phyloP scores from a whole-genome alignment of 129 eudicot genomes.

The Centrapalus pauciflorus region DNA sequence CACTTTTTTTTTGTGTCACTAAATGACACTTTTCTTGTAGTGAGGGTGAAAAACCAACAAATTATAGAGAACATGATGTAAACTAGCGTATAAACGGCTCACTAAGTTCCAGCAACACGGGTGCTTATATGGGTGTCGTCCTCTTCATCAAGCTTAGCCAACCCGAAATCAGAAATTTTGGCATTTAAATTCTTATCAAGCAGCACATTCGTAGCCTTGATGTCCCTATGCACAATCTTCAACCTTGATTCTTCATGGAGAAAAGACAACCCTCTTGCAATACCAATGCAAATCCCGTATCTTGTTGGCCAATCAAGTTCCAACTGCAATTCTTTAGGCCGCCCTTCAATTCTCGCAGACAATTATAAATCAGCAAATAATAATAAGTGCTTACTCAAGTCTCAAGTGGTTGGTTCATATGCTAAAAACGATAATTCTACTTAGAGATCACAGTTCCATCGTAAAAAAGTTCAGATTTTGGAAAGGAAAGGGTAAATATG shows the following conservation, averaged over 20 bases:
- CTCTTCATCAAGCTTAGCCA: conserved; percentile 79
- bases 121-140: conserved; percentile 71
- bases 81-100: conserved; percentile 20
- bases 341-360: conserved; percentile 32
- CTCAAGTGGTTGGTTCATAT: neutral
- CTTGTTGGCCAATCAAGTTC: conserved; percentile 68
- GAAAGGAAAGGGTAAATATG: too few relatives aligned
- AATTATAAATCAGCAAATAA: conserved; percentile 12
- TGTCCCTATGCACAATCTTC: conserved; percentile 73
- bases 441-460: neutral
- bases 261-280: conserved; percentile 65
- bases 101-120: conserved; percentile 78
- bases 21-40: too few relatives aligned
- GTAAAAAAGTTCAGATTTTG: too few relatives aligned
- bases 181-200: conserved; percentile 59
- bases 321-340: conserved; percentile 43
- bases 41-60: neutral
- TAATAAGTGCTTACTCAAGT: neutral
- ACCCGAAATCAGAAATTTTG: conserved; percentile 77
- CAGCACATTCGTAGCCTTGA: conserved; percentile 71
- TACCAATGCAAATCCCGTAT: conserved; percentile 53
- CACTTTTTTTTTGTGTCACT: too few relatives aligned
- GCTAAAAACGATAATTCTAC: neutral
- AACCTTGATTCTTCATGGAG: conserved; percentile 72
- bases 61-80: neutral